Conservation (phyloP, 805 yeast species). For the Metschnikowia rubicola region DNA sequence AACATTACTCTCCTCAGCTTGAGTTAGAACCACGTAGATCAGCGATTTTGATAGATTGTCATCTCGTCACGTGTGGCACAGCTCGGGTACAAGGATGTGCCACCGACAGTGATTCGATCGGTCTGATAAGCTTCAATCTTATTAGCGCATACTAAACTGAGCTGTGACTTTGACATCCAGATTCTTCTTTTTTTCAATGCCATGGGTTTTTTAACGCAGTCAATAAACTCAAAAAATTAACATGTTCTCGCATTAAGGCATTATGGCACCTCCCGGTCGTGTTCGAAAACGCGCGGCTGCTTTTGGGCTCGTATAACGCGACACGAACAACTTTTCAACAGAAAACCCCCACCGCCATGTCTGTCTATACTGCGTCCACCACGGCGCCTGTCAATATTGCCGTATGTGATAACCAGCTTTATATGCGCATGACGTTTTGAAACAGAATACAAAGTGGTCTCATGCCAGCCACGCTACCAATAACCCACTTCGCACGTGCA, state of each 20-base stretch:
- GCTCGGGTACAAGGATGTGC: too few relatives aligned
- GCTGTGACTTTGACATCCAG: too few relatives aligned
- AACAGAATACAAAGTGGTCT: neutral
- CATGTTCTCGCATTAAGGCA: neutral
- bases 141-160: too few relatives aligned
- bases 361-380: conserved; percentile 68
- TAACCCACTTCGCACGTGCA: neutral
- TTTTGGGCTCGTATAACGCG: conserved; percentile 5
- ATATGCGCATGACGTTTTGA: neutral
- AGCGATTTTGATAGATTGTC: too few relatives aligned
- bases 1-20: too few relatives aligned
- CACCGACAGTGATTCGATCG: too few relatives aligned
- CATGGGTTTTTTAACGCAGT: neutral
- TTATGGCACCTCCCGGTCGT: too few relatives aligned
- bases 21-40: too few relatives aligned
- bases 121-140: too few relatives aligned
- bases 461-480: neutral
- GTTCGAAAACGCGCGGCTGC: neutral
- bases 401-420: conserved; percentile 40
- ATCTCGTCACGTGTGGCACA: too few relatives aligned
- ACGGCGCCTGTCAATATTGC: conserved; percentile 99
- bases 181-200: neutral
- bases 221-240: neutral
- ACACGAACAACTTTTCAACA: conserved; percentile 1
- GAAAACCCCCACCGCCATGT: conserved; percentile 29